Conservation (phyloP, 148 eudicot genomes). For the Cornus suecica region DNA sequence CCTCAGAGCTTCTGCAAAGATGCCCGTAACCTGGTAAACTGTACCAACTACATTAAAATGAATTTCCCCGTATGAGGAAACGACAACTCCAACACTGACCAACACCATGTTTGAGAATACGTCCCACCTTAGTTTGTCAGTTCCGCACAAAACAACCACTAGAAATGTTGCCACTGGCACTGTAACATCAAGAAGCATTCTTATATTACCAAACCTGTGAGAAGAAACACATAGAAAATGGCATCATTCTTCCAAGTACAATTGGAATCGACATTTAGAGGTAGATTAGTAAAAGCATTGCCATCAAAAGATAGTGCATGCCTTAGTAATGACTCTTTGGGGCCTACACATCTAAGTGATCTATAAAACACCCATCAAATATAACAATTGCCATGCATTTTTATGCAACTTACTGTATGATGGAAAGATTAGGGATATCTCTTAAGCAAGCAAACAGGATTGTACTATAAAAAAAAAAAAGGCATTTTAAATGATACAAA, state of each 20-base stretch:
- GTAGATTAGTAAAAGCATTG: not conserved
- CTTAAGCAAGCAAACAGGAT: no score
- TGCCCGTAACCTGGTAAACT: conserved; percentile 54
- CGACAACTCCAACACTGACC: conserved; percentile 82
- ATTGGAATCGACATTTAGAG: not conserved
- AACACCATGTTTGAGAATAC: conserved; percentile 77
- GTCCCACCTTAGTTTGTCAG: conserved; percentile 79
- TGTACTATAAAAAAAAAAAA: no score
- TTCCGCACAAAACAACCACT: conserved; percentile 83
- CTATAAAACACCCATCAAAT: not conserved
- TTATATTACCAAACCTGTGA: conserved; percentile 62
- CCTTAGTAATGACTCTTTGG: not conserved
- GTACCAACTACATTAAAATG: conserved; percentile 63
- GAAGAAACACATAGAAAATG: not conserved
- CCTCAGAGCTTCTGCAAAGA: conserved; percentile 62
- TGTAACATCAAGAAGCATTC: conserved; percentile 28
- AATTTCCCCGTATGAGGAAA: conserved; percentile 80
- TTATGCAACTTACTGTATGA: not conserved
- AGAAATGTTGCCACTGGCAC: conserved; percentile 95
- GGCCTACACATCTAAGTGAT: not conserved
- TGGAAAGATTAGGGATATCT: no score
- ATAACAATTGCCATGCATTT: not conserved
- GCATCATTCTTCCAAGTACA: conserved; percentile 3
- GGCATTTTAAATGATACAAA: no score
- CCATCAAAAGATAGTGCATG: not conserved